Evolutionary conservation across 805 yeast genomes (phyloP).

Genomic region (Myxozyma mucilagina): DNA sequence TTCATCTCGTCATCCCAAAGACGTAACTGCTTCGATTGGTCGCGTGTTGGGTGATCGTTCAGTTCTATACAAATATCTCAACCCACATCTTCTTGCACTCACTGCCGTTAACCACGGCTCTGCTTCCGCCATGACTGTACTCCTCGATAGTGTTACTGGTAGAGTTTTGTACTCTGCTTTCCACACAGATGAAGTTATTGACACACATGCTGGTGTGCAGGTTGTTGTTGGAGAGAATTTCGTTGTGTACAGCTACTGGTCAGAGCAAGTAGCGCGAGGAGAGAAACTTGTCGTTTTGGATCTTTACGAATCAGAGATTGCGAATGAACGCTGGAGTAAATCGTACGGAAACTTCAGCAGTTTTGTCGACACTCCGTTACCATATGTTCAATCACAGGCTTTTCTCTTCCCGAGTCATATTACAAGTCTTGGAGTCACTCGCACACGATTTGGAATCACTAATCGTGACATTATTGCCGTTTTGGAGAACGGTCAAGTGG

Average conservation of each 20-base stretch:
- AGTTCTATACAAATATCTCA: constrained; percentile 78
- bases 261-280: constrained; percentile 44
- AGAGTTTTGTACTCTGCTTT: constrained; percentile 50
- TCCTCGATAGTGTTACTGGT: constrained; percentile 74
- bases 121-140: constrained; percentile 47
- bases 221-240: constrained; percentile 79
- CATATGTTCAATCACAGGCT: constrained; percentile 55
- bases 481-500: constrained; percentile 56
- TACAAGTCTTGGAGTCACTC: constrained; percentile 52
- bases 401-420: constrained; percentile 65
- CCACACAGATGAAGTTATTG: constrained; percentile 46
- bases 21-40: constrained; percentile 61
- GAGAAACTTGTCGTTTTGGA: constrained; percentile 71
- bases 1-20: constrained; percentile 45
- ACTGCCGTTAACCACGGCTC: constrained; percentile 45
- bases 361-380: constrained; percentile 45
- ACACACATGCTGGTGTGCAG: constrained; percentile 48
- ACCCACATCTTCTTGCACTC: constrained; percentile 64
- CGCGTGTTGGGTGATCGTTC: constrained; percentile 65
- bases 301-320: constrained; percentile 64
- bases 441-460: constrained; percentile 67
- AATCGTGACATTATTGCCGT: constrained; percentile 63
- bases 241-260: constrained; percentile 67
- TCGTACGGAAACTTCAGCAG: constrained; percentile 37
- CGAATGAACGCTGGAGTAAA: constrained; percentile 47